A percentile compares a stretch with the other conserved stretches of the same genome.
Evolutionary conservation across 148 eudicot species (phyloP).

Genomic region (Rhododendron molle): DNA sequence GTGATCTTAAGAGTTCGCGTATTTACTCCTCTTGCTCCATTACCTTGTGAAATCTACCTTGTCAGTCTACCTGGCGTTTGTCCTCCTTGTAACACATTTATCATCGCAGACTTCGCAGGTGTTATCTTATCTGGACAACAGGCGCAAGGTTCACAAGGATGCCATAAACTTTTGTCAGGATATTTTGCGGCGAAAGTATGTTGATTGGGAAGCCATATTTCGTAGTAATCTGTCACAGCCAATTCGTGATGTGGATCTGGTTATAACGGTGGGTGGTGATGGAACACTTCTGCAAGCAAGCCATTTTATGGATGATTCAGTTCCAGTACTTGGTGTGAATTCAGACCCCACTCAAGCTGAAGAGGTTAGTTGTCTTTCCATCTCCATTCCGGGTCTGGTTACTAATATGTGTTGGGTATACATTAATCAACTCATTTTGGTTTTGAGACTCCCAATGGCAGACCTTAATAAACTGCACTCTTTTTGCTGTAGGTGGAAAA

Average conservation of each 20-base stretch:
- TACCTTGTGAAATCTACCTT: background rate
- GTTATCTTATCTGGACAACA: conserved; percentile 48
- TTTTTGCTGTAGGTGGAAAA: conserved; percentile 42
- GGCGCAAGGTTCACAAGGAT: conserved; percentile 67
- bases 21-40: background rate
- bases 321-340: conserved; percentile 89
- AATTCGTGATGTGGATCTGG: conserved; percentile 73
- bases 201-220: conserved; percentile 55
- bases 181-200: conserved; percentile 52
- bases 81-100: conserved; percentile 13
- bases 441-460: background rate
- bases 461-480: background rate
- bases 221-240: conserved; percentile 55
- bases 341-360: conserved; percentile 84
- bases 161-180: conserved; percentile 74
- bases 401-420: background rate
- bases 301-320: conserved; percentile 70
- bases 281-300: conserved; percentile 93
- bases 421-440: background rate
- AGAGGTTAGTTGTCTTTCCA: conserved; percentile 49
- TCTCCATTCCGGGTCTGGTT: background rate
- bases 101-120: conserved; percentile 37
- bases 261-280: conserved; percentile 87
- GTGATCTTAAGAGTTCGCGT: background rate
- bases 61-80: background rate